Percentiles rank a stretch among this genome's conserved stretches.
phyloP scores from a whole-genome alignment of 2,329 filamentous ascomycete species.

The Cladosporium sp. region DNA sequence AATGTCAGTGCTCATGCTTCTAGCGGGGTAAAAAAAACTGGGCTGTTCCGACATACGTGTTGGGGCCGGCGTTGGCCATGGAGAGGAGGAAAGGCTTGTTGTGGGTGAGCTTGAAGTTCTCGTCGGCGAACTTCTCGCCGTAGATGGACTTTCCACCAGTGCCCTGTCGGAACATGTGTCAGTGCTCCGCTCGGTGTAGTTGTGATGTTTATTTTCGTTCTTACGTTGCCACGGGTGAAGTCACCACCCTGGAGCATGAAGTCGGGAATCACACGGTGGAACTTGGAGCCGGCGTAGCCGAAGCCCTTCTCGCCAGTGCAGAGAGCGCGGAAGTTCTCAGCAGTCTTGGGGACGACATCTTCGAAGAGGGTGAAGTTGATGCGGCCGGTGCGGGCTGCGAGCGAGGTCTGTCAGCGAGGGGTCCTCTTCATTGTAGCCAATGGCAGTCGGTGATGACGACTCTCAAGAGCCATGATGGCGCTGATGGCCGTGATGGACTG shows the following conservation, averaged over 20 bases:
- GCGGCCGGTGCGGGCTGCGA: conserved; percentile 68
- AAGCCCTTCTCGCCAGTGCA: conserved; percentile 94
- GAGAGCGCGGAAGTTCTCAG: conserved; percentile 91
- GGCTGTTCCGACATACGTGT: conserved; percentile 63
- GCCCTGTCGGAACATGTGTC: conserved; percentile 57
- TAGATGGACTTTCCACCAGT: conserved; percentile 98
- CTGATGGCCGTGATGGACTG: conserved; percentile 18
- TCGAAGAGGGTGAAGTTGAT: conserved; percentile 90
- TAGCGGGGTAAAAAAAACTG: conserved; percentile 9
- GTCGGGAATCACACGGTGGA: conserved; percentile 96
- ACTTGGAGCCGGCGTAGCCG: conserved; percentile 78
- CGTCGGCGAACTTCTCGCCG: conserved; percentile 93
- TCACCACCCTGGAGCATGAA: conserved; percentile 99
- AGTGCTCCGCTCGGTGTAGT: not conserved
- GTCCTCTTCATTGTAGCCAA: not conserved
- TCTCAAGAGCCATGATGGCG: not conserved
- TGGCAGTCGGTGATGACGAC: not conserved
- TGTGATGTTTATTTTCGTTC: conserved; percentile 38
- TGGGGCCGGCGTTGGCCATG: conserved; percentile 97
- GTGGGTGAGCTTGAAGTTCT: conserved; percentile 92
- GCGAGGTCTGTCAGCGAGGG: conserved; percentile 22
- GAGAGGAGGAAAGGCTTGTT: conserved; percentile 89
- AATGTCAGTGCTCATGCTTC: not conserved
- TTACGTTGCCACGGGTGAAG: conserved; percentile 90
- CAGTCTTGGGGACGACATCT: conserved; percentile 86